Evolutionary conservation across 306 rosid genomes (phyloP).

Genomic region (Rosa multiflora): DNA sequence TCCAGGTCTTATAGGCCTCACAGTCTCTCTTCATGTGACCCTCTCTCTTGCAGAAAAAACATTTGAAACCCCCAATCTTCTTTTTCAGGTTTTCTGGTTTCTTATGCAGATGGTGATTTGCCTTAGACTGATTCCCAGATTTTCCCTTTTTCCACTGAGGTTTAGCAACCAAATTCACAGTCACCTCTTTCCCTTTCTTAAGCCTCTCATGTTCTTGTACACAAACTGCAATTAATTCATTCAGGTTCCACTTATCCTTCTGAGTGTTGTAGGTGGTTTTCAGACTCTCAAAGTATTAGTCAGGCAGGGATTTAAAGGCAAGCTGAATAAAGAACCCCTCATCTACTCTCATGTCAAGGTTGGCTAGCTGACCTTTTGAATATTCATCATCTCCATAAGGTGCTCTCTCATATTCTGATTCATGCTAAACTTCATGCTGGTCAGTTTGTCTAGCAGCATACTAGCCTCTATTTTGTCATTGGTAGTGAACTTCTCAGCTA

Average conservation of each 20-base stretch:
- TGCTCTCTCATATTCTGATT: background rate
- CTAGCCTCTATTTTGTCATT: background rate
- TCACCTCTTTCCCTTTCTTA: too few species aligned
- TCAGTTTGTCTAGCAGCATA: background rate
- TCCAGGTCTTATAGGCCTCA: background rate
- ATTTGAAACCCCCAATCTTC: background rate
- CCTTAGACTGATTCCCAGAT: too few species aligned
- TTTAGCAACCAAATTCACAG: background rate
- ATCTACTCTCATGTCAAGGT: background rate
- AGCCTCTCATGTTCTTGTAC: background rate
- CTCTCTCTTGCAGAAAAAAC: background rate
- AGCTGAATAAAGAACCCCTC: too few species aligned
- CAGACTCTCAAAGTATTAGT: background rate
- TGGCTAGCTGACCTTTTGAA: background rate
- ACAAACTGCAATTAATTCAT: background rate
- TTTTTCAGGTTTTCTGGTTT: background rate
- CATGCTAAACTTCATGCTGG: background rate
- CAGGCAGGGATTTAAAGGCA: background rate
- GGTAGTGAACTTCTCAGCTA: background rate
- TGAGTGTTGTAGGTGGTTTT: background rate
- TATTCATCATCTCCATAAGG: background rate
- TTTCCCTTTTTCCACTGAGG: background rate
- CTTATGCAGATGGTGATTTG: background rate
- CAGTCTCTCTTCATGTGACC: background rate
- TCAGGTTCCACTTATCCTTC: background rate